phyloP scores from a whole-genome alignment of 225 moss, liverwort and hornwort genomes.

The Pleurozium schreberi region DNA sequence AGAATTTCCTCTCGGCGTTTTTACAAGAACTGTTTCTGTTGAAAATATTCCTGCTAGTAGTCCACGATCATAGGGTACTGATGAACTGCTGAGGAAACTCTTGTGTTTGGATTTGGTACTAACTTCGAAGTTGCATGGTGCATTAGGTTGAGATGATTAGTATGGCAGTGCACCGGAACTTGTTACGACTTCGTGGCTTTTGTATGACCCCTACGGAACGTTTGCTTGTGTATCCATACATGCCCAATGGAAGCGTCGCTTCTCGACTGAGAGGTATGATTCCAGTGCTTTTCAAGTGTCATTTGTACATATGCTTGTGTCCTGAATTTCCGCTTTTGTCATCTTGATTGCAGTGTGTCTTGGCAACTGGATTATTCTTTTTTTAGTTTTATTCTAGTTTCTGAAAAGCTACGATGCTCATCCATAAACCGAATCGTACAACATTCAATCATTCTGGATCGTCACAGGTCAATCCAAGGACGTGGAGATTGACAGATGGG shows the following conservation, averaged over 20 bases:
- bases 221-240: slow-evolving; percentile 89
- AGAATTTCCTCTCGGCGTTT: not conserved
- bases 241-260: slow-evolving; percentile 95
- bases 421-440: not conserved
- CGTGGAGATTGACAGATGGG: slow-evolving; percentile 26
- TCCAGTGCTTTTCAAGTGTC: not conserved
- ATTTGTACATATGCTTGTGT: not conserved
- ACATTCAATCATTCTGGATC: slow-evolving; percentile 1
- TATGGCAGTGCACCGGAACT: slow-evolving; percentile 93
- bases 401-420: not conserved
- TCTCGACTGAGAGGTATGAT: slow-evolving; percentile 69
- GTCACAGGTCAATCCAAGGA: slow-evolving; percentile 20
- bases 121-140: slow-evolving; percentile 3
- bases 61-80: not conserved
- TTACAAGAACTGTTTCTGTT: not conserved
- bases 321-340: not conserved
- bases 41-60: not conserved
- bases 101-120: not conserved
- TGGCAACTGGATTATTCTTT: not conserved
- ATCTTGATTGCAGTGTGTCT: not conserved
- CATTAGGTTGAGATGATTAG: slow-evolving; percentile 91
- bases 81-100: not conserved
- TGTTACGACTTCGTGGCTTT: slow-evolving; percentile 80
- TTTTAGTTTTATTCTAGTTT: not conserved
- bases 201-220: slow-evolving; percentile 90